Conservation (phyloP, 2,329 filamentous ascomycete species). For the Aspergillus versicolor region DNA sequence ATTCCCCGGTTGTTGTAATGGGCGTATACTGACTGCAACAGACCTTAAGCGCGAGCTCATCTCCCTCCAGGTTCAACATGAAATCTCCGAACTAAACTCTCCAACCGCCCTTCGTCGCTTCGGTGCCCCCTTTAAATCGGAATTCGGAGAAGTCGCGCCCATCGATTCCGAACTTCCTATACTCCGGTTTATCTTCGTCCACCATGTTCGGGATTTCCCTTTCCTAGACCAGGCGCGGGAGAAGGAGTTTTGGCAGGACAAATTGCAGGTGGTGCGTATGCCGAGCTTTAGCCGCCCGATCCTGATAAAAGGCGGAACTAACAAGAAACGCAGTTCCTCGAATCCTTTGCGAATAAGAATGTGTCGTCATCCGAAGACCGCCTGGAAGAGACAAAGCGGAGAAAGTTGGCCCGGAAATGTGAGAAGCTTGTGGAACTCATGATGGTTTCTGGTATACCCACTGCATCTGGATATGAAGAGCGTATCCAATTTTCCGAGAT, state of each 20-base stretch:
- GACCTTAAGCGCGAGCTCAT: conserved; percentile 96
- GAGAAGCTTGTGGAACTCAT: conserved; percentile 96
- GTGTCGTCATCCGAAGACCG: conserved; percentile 97
- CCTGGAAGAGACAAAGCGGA: conserved; percentile 90
- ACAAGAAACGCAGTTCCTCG: conserved; percentile 68
- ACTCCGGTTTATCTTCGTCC: conserved; percentile 93
- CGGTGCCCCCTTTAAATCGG: conserved; percentile 90
- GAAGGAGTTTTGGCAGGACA: conserved; percentile 99
- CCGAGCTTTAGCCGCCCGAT: background rate
- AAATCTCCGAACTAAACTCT: conserved; percentile 90
- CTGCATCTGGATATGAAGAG: conserved; percentile 95
- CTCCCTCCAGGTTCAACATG: conserved; percentile 80
- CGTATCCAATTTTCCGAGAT: conserved; percentile 95
- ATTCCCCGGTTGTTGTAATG: background rate
- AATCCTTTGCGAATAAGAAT: conserved; percentile 95
- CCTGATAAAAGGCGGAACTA: background rate
- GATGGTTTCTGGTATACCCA: conserved; percentile 98
- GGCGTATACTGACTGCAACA: conserved; percentile 37
- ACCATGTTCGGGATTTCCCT: conserved; percentile 96
- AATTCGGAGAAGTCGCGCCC: conserved; percentile 87
- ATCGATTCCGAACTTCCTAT: conserved; percentile 92
- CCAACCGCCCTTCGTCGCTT: conserved; percentile 93
- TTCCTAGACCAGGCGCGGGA: conserved; percentile 95
- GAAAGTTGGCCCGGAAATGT: conserved; percentile 87
- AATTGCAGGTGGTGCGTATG: conserved; percentile 78